Percentiles rank a stretch among this genome's conserved stretches.
phyloP scores from a whole-genome alignment of 805 yeast genomes.

The Lipomyces anomalus region DNA sequence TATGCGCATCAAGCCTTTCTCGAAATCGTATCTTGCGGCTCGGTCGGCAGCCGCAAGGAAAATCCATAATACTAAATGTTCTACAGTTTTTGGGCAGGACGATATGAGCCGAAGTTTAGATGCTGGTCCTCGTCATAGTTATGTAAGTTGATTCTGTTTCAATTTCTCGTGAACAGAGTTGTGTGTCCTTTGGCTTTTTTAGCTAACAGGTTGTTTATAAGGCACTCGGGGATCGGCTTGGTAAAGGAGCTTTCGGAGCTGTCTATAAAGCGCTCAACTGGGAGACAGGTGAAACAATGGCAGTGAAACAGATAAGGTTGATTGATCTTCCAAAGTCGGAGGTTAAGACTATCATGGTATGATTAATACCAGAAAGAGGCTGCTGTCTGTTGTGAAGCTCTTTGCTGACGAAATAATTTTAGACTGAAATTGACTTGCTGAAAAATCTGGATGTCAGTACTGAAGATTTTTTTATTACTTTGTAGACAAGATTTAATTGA shows the following conservation, averaged over 20 bases:
- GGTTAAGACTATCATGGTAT: slow-evolving; percentile 35
- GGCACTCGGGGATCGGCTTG: slow-evolving; percentile 54
- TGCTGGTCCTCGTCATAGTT: slow-evolving; percentile 2
- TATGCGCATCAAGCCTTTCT: too few species aligned
- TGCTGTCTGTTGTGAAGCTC: slow-evolving; percentile 4
- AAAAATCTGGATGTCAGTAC: slow-evolving; percentile 46
- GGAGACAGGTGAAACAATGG: slow-evolving; percentile 62
- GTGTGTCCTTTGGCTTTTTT: too few species aligned
- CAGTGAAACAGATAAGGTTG: slow-evolving; percentile 71
- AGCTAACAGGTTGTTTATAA: too few species aligned
- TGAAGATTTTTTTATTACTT: too few species aligned
- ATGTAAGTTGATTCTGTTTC: slow-evolving; percentile 2
- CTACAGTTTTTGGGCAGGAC: too few species aligned
- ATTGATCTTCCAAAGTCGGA: slow-evolving; percentile 36
- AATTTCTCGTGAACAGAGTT: not conserved
- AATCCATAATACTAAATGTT: too few species aligned
- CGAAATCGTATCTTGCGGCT: too few species aligned
- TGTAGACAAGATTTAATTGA: not conserved
- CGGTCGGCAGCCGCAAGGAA: too few species aligned
- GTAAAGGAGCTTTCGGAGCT: slow-evolving; percentile 86
- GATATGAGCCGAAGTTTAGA: too few species aligned
- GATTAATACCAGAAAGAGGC: slow-evolving; percentile 33
- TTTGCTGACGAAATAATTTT: slow-evolving; percentile 32
- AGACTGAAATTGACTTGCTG: slow-evolving; percentile 65
- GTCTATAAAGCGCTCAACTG: slow-evolving; percentile 72